A percentile compares a stretch with the other conserved stretches of the same genome.
These are phyloP conservation scores for Diaporthe batatas DNA, from an alignment of 2,329 filamentous ascomycete species.

Conservation along the genomic window DNA sequence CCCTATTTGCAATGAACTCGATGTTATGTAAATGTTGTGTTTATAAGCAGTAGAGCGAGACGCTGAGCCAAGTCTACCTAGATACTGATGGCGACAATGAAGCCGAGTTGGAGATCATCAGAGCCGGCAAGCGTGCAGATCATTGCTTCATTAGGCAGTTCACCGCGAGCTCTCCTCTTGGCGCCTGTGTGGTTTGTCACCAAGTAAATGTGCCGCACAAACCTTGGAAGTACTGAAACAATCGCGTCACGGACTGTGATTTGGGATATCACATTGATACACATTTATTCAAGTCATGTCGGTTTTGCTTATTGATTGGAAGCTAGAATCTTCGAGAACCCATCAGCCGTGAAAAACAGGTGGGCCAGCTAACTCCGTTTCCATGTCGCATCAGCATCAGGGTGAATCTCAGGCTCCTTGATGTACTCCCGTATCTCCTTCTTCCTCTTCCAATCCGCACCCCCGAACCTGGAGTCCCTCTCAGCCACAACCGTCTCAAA, in stretches of 20 bases:
- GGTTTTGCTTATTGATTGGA: fast-evolving
- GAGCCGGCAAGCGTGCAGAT: background rate
- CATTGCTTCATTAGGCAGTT: background rate
- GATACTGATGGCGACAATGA: background rate
- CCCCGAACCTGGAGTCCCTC: slow-evolving; percentile 61
- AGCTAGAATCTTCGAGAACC: no score
- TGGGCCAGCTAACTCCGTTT: background rate
- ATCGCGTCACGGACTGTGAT: background rate
- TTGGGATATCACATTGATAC: background rate
- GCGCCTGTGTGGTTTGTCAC: background rate
- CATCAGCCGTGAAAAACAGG: background rate
- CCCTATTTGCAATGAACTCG: no score
- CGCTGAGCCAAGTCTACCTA: background rate
- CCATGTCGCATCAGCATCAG: slow-evolving; percentile 49
- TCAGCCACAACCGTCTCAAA: slow-evolving; percentile 59
- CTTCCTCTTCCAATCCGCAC: slow-evolving; percentile 59
- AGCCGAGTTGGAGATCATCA: background rate
- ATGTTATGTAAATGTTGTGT: background rate
- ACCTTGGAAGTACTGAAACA: no score
- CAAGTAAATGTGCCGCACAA: background rate
- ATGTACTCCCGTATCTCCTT: slow-evolving; percentile 59
- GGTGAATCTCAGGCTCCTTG: slow-evolving; percentile 57
- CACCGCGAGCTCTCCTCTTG: background rate
- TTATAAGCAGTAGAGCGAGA: background rate
- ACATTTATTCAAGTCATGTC: background rate